Conservation (phyloP, 2,329 filamentous ascomycete species). For the Fusarium fujikuroi region DNA sequence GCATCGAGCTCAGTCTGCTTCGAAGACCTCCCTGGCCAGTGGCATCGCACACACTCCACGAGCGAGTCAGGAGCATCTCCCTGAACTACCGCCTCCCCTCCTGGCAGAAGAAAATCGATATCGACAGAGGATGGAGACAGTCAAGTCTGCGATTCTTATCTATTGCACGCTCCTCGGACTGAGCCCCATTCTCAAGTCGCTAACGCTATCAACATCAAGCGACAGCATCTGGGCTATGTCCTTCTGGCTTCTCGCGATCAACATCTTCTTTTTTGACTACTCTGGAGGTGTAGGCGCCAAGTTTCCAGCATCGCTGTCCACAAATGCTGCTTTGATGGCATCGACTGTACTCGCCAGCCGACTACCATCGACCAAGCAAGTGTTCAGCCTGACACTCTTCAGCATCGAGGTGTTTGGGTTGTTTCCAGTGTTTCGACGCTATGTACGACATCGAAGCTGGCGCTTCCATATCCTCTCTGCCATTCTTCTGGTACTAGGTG, state of each 20-base stretch:
- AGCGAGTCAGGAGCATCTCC: slow-evolving; percentile 47
- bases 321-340: slow-evolving; percentile 96
- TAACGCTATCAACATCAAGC: slow-evolving; percentile 90
- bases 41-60: slow-evolving; percentile 40
- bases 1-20: slow-evolving; percentile 62
- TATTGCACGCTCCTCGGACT: slow-evolving; percentile 92
- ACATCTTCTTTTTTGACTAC: slow-evolving; percentile 99
- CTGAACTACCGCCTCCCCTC: slow-evolving; percentile 44
- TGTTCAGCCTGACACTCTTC: slow-evolving; percentile 95
- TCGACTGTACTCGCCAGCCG: slow-evolving; percentile 92
- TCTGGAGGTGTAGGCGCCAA: slow-evolving; percentile 73
- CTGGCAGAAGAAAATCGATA: slow-evolving; percentile 54
- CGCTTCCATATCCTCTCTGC: slow-evolving; percentile 83
- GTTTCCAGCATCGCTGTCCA: slow-evolving; percentile 82
- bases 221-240: slow-evolving; percentile 99
- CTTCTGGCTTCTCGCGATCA: slow-evolving; percentile 91
- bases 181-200: slow-evolving; percentile 93
- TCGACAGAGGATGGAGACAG: slow-evolving; percentile 74
- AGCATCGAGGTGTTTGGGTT: slow-evolving; percentile 97
- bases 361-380: slow-evolving; percentile 88
- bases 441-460: slow-evolving; percentile 85
- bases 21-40: slow-evolving; percentile 63
- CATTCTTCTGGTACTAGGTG: slow-evolving; percentile 77
- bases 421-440: slow-evolving; percentile 95
- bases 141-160: slow-evolving; percentile 92